Percentiles rank a stretch among this genome's conserved stretches.
phyloP scores from a whole-genome alignment of 1,284 basidiomycete genomes.

The Tylopilus orsonianus region DNA sequence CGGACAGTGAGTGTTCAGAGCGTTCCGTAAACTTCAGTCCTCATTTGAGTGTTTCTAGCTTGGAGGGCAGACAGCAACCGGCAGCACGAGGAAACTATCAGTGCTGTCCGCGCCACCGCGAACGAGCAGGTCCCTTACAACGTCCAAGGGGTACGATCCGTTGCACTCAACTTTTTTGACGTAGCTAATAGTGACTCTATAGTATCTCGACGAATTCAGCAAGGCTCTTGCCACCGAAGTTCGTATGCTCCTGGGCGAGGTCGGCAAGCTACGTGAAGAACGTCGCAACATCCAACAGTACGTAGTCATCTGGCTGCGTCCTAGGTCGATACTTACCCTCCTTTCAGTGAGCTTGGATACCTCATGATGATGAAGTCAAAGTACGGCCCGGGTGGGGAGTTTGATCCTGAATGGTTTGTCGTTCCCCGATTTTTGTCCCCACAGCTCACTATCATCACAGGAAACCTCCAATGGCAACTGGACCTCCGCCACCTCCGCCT shows the following conservation, averaged over 20 bases:
- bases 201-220: constrained; percentile 81
- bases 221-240: constrained; percentile 77
- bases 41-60: constrained; percentile 36
- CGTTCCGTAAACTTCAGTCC: not conserved
- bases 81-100: constrained; percentile 63
- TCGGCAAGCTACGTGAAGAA: constrained; percentile 74
- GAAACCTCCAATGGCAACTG: constrained; percentile 46
- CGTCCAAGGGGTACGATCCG: constrained; percentile 52
- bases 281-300: constrained; percentile 70
- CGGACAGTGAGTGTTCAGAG: constrained; percentile 45
- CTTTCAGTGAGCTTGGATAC: constrained; percentile 62
- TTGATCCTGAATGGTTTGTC: constrained; percentile 66
- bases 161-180: not conserved
- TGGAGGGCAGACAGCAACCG: constrained; percentile 61
- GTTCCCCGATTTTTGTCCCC: not conserved
- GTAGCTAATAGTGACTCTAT: constrained; percentile 9
- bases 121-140: constrained; percentile 74
- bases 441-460: constrained; percentile 29
- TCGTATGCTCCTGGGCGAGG: constrained; percentile 72
- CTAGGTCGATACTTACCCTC: constrained; percentile 9
- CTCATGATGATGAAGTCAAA: constrained; percentile 66
- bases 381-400: constrained; percentile 74
- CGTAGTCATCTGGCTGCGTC: constrained; percentile 31
- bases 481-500: constrained; percentile 38
- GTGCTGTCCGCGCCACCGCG: constrained; percentile 61